A percentile compares a stretch with the other conserved stretches of the same genome.
Conservation (phyloP, 2,329 filamentous ascomycete genomes). For the Aspergillus phoenicis region DNA sequence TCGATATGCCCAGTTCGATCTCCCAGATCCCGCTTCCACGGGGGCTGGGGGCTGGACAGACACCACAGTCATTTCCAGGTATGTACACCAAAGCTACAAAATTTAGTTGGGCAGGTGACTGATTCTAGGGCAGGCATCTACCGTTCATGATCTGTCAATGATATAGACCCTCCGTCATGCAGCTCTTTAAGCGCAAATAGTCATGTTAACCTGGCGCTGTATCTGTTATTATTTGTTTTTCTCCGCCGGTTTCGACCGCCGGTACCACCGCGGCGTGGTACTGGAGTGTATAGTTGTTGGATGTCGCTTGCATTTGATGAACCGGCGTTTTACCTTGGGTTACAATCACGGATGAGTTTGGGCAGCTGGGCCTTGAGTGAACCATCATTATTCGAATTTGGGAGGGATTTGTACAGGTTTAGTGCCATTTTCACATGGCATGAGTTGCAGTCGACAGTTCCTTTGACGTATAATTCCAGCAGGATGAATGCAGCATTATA, state of each 20-base stretch:
- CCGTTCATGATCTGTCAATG: conserved; percentile 16
- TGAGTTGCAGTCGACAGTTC: not conserved
- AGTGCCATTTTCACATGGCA: not conserved
- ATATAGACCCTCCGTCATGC: conserved; percentile 11
- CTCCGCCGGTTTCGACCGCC: conserved; percentile 3
- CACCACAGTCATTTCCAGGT: conserved; percentile 38
- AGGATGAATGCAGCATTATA: no score
- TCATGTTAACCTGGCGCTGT: not conserved
- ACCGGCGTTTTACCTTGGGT: conserved; percentile 22
- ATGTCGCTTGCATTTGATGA: conserved; percentile 24
- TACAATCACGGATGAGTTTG: not conserved
- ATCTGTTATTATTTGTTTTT: conserved; percentile 5
- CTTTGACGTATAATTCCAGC: not conserved
- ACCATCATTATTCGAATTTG: conserved; percentile 2
- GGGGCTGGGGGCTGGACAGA: conserved; percentile 31
- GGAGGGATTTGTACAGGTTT: conserved; percentile 10
- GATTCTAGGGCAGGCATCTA: conserved; percentile 14
- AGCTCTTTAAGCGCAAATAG: not conserved
- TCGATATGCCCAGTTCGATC: conserved; percentile 62
- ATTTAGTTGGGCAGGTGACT: conserved; percentile 10
- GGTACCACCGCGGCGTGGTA: conserved; percentile 10
- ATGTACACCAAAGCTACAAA: conserved; percentile 18
- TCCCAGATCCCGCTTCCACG: conserved; percentile 43
- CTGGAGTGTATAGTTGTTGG: conserved; percentile 18
- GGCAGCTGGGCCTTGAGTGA: conserved; percentile 1